Base-by-base conservation (phyloP, 164 flowering plant genomes). In the Vitis rupestris region DNA sequence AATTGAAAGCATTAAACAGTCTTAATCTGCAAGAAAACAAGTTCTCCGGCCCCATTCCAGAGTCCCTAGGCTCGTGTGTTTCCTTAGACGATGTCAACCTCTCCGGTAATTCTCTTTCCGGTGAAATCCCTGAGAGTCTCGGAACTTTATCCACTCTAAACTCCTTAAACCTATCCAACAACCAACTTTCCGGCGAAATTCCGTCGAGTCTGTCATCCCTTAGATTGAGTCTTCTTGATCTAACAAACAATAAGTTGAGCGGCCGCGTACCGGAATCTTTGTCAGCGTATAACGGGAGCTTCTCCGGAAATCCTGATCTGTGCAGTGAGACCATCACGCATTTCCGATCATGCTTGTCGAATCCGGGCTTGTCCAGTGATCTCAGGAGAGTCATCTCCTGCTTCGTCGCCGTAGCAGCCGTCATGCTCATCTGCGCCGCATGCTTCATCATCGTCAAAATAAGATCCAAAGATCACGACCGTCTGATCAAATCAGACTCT, bases 271-370 rank as follows among this genome's bases (percentile, higher is more conserved):
- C 90, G 0, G 70, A 63, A 2, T 64, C 85, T 10, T 66, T 82
- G 8, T 68, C 77, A 12, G 83, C 80, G 1, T 81, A 68, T 53
- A 71, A 59, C 3, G 79, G 49, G 1, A 79, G 90, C 61, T 83
- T 86, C 31, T 17, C n/a, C 0, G 86, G 84, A 29, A 86, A 86
- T 72, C 79, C 82, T 1, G 85, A 83, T 6, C 75, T 87, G 11
- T 87, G 87, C 62, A 79, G 83, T 57, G 17, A 66, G 10, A 74
- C 10, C 55, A 10, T 64, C 9, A 50, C 16, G 31, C 14, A 62
- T 17, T 17, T 74, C 44, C 53, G 44, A 63, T 60, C 73, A 19
- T 84, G 86, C 67, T 66, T 81, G 14, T 63, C 77, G 11, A 63
- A 61, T 59, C 59, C 81, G 2, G 30, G 68, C 6, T 70, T 10